Evolutionary conservation across 1,284 basidiomycete species (phyloP).

Genomic region (Sparassis latifolia): DNA sequence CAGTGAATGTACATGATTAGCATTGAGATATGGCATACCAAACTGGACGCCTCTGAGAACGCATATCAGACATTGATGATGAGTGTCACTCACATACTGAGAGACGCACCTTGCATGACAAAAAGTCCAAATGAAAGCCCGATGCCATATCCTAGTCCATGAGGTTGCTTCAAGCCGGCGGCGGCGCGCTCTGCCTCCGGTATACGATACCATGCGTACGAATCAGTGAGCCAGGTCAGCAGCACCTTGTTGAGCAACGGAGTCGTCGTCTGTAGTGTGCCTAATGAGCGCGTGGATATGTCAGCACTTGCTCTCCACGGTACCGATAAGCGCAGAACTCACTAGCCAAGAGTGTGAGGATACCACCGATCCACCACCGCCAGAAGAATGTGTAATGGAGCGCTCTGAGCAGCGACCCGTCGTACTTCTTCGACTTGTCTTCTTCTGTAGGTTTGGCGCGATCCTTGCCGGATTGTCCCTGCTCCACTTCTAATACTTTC

Average conservation of each 20-base stretch:
- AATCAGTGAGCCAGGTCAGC: slow-evolving; percentile 52
- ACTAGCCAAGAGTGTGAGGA: slow-evolving; percentile 52
- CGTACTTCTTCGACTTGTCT: slow-evolving; percentile 27
- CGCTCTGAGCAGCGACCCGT: slow-evolving; percentile 54
- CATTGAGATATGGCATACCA: slow-evolving; percentile 27
- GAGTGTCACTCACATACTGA: slow-evolving; percentile 10
- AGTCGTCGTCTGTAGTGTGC: slow-evolving; percentile 52
- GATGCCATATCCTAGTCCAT: slow-evolving; percentile 52
- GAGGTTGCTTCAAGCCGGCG: slow-evolving; percentile 30
- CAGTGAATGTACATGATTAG: neutral
- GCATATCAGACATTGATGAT: neutral
- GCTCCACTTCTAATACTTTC: neutral
- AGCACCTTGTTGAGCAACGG: slow-evolving; percentile 60
- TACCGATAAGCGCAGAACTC: slow-evolving; percentile 9
- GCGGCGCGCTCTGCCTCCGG: slow-evolving; percentile 30
- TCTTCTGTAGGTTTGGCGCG: neutral
- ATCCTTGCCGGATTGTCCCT: neutral
- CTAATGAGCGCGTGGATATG: slow-evolving; percentile 23
- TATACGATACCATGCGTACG: slow-evolving; percentile 41
- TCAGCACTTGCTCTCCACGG: neutral
- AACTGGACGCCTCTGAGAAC: slow-evolving; percentile 39
- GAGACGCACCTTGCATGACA: slow-evolving; percentile 50
- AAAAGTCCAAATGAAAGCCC: slow-evolving; percentile 58
- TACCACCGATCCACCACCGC: slow-evolving; percentile 48
- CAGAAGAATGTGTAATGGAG: slow-evolving; percentile 49